Percentiles rank a stretch among this genome's conserved stretches.
phyloP scores from a whole-genome alignment of 306 rosid species.

The Lablab purpureus region DNA sequence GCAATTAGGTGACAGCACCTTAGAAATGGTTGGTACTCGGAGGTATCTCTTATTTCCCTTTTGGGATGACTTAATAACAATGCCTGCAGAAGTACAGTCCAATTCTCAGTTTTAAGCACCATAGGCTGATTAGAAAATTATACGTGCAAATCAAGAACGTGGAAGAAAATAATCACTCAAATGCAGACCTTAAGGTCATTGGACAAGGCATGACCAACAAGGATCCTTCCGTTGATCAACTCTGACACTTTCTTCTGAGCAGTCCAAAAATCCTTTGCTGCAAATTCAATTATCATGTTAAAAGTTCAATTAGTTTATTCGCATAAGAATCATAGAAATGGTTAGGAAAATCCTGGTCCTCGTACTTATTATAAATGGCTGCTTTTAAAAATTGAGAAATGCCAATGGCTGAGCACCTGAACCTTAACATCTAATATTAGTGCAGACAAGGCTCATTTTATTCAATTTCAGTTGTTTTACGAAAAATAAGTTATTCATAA shows the following conservation, averaged over 20 bases:
- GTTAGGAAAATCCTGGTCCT: conserved; percentile 22
- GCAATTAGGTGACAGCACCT: conserved; percentile 50
- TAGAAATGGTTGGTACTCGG: conserved; percentile 79
- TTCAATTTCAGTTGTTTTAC: too few relatives aligned
- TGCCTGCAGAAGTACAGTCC: conserved; percentile 60
- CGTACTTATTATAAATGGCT: conserved; percentile 31
- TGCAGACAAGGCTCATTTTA: not conserved
- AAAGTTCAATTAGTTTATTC: conserved; percentile 31
- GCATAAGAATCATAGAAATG: conserved; percentile 10
- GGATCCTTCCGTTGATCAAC: conserved; percentile 77
- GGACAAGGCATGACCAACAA: conserved; percentile 93
- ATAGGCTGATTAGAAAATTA: conserved; percentile 30
- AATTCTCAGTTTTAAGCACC: conserved; percentile 16
- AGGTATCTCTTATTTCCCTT: conserved; percentile 81
- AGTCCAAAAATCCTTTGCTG: conserved; percentile 76
- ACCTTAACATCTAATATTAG: conserved; percentile 21
- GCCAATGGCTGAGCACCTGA: conserved; percentile 18
- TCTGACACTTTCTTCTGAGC: conserved; percentile 92
- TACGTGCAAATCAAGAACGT: not conserved
- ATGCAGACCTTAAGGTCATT: conserved; percentile 86
- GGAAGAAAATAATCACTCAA: conserved; percentile 34
- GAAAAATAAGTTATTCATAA: too few relatives aligned
- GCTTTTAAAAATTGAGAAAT: conserved; percentile 23
- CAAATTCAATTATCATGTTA: conserved; percentile 40
- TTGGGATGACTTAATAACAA: conserved; percentile 91